Percentiles rank a stretch among this genome's conserved stretches.
Conservation (phyloP, 371 early-diverging fungal genomes). For the Lichtheimia ornata region DNA sequence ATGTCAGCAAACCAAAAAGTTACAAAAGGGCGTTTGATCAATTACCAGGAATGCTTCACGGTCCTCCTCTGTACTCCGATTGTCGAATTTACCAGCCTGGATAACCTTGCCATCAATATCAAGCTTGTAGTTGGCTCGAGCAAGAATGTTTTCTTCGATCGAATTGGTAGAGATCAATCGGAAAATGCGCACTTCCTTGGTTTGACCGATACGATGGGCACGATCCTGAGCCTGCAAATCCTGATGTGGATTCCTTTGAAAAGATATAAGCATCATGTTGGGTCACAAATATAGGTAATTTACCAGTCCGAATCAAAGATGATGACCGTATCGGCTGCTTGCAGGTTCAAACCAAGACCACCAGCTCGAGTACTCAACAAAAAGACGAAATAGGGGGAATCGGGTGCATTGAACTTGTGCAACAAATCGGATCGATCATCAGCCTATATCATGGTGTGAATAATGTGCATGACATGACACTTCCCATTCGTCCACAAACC, state of each 20-base stretch:
- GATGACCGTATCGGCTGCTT: constrained; percentile 98
- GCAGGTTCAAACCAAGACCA: constrained; percentile 98
- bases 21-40: background rate
- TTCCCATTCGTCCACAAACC: constrained; percentile 1
- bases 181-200: constrained; percentile 97
- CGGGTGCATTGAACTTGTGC: constrained; percentile 78
- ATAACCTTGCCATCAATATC: constrained; percentile 98
- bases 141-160: constrained; percentile 96
- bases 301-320: constrained; percentile 99
- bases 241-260: constrained; percentile 90
- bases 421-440: constrained; percentile 87
- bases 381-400: constrained; percentile 90
- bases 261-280: background rate
- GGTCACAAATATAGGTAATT: background rate
- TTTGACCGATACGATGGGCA: constrained; percentile 99
- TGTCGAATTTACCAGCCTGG: constrained; percentile 98
- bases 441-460: constrained; percentile 21
- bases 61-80: constrained; percentile 92
- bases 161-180: constrained; percentile 92
- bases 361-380: constrained; percentile 98
- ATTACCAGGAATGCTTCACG: constrained; percentile 79
- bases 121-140: constrained; percentile 92
- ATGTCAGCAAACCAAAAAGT: background rate
- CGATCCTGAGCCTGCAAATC: constrained; percentile 99
- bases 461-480: background rate